Base-by-base conservation (phyloP, 306 rosid genomes). In the Corylus americana region DNA sequence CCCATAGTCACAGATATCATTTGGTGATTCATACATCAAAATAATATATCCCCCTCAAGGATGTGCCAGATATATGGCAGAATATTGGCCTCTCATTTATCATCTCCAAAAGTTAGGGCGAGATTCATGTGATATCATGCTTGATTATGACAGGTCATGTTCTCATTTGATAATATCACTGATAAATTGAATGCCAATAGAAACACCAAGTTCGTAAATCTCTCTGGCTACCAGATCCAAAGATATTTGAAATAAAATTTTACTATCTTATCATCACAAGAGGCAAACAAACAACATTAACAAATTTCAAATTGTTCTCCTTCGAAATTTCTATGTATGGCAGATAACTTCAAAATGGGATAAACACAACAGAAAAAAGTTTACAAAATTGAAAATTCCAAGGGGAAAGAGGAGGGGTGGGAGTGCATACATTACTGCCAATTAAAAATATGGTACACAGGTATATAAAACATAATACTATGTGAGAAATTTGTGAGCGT, bases 401-500 rank as follows among this genome's bases (percentile, higher is more conserved):
- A 44, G 20, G 25, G 45, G 45, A 11, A 2, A 49, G 37, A 12
- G 53, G 72, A 67, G 39, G 18, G 22, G 70, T 63, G 17, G 48
- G 45, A 44, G 25, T 22, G 50, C 59, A 78, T 29, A 67, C 10
- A 8, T 74, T 44, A 51, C 31, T 45, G 67, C 37, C 3, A 59
- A 55, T 77, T 12, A 66, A 78, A 39, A 20, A 42, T 20, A n/a
- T 5, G 12, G 49, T 10, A 42, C 49, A 68, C 27, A 68, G 14
- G 12, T 59, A 49, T 35, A 10, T n/a, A 79, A 7, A 79, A 18
- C 62, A 29, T 14, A 58, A 17, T 48, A 75, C 20, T 68, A 84
- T 16, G 55, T 8, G 66, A 76, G 71, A 62, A 45, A 49, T 42
- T 42, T 35, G 53, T 55, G 50, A 84, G 54, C 97, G 88, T 87